Evolutionary conservation across 2,329 filamentous ascomycete genomes (phyloP).

Genomic region (Epichloe coenophiala): DNA sequence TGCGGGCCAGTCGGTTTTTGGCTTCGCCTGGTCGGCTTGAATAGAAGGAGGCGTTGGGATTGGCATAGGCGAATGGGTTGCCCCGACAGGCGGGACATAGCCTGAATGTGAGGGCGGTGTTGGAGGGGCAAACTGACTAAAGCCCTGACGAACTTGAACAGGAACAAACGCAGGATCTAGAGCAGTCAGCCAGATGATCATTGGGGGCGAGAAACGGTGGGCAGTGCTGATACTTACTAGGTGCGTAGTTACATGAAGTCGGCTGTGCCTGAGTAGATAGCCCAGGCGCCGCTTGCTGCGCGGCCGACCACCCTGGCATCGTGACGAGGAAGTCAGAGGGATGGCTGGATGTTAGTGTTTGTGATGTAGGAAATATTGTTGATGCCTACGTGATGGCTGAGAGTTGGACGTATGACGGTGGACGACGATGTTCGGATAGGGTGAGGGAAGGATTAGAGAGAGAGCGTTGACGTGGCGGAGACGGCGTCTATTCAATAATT

Average conservation of each 20-base stretch:
- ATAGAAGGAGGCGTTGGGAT: conserved; percentile 16
- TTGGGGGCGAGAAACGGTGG: neutral
- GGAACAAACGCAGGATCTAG: conserved; percentile 44
- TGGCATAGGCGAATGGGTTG: conserved; percentile 17
- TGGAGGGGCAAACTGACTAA: conserved; percentile 31
- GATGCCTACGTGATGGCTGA: neutral
- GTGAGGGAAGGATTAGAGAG: neutral
- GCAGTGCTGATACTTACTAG: conserved; percentile 19
- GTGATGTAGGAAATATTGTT: neutral
- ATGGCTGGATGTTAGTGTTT: conserved; percentile 6
- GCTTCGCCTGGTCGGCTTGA: conserved; percentile 24
- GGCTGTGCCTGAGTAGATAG: conserved; percentile 23
- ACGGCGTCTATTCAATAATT: neutral
- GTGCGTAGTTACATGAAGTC: conserved; percentile 24
- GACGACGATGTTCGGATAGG: neutral
- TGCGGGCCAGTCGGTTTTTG: conserved; percentile 65
- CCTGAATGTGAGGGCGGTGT: conserved; percentile 19
- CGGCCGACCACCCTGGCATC: conserved; percentile 25
- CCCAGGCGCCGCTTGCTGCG: conserved; percentile 27
- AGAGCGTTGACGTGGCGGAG: neutral
- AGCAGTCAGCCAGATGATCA: conserved; percentile 12
- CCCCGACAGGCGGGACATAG: conserved; percentile 16
- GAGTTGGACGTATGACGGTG: neutral
- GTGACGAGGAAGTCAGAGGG: conserved; percentile 10
- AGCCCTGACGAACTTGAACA: conserved; percentile 48